Conservation (phyloP, 345 rosid species). For the Gynandropsis gynandra region DNA sequence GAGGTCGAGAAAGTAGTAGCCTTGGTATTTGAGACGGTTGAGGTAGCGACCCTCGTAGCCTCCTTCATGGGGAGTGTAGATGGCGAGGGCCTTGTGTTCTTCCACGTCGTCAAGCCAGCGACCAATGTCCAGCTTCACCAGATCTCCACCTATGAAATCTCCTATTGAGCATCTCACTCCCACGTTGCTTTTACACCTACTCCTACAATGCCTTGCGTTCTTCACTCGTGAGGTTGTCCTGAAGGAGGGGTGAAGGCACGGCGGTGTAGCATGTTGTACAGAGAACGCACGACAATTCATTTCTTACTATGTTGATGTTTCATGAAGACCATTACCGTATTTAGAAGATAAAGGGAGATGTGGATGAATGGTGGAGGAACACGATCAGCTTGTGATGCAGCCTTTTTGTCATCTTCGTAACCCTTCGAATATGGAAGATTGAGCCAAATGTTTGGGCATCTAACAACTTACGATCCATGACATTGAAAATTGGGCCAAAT, state of each 20-base stretch:
- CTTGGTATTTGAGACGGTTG: slow-evolving; percentile 54
- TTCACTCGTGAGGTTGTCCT: slow-evolving; percentile 4
- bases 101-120: slow-evolving; percentile 82
- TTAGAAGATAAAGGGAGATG: no score
- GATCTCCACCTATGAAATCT: slow-evolving; percentile 85
- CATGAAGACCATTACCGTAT: slow-evolving; percentile 22
- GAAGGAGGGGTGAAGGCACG: slow-evolving; percentile 18
- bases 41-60: slow-evolving; percentile 92
- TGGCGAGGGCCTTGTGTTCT: slow-evolving; percentile 78
- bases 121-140: slow-evolving; percentile 56
- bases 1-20: slow-evolving; percentile 90
- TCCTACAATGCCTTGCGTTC: no score
- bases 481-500: no score
- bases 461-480: no score
- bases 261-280: slow-evolving; percentile 28
- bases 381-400: no score
- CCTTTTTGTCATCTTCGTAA: no score
- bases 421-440: no score
- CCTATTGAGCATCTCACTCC: slow-evolving; percentile 36
- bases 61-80: slow-evolving; percentile 88
- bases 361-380: no score
- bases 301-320: no score
- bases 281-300: slow-evolving; percentile 38
- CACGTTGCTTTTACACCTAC: no score
- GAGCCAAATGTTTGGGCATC: no score